A percentile compares a stretch with the other conserved stretches of the same genome.
Conservation (phyloP, 495 filamentous ascomycete species). For the Xylaria cubensis region DNA sequence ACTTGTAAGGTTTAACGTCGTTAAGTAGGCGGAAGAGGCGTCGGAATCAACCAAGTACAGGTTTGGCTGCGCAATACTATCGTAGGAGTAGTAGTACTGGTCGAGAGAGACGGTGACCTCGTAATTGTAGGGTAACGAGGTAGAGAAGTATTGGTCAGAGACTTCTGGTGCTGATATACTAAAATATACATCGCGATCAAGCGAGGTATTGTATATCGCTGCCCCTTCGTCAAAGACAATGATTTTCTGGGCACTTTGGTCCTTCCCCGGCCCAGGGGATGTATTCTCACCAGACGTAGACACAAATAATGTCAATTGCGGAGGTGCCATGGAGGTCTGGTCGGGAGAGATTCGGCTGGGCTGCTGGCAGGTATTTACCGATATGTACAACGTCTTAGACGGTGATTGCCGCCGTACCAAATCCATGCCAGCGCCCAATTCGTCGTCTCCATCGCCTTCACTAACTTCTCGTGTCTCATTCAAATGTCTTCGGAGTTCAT, state of each 20-base stretch:
- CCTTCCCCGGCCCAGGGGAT: slow-evolving; percentile 67
- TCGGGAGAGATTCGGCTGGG: slow-evolving; percentile 58
- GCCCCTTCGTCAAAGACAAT: slow-evolving; percentile 63
- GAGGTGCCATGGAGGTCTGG: slow-evolving; percentile 52
- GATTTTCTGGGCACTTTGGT: slow-evolving; percentile 52
- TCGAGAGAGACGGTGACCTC: slow-evolving; percentile 85
- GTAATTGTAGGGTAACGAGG: slow-evolving; percentile 67
- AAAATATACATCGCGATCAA: slow-evolving; percentile 71
- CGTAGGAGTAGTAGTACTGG: slow-evolving; percentile 68
- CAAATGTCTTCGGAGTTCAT: slow-evolving; percentile 33
- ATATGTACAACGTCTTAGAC: slow-evolving; percentile 69
- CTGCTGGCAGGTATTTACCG: slow-evolving; percentile 80
- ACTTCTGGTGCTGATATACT: slow-evolving; percentile 72
- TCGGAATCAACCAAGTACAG: slow-evolving; percentile 83
- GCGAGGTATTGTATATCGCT: slow-evolving; percentile 59
- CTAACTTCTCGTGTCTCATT: slow-evolving; percentile 30
- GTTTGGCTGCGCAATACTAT: slow-evolving; percentile 51
- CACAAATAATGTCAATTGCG: slow-evolving; percentile 80
- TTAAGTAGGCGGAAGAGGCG: slow-evolving; percentile 72
- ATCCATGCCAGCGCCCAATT: slow-evolving; percentile 23
- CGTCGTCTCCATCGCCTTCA: slow-evolving; percentile 23
- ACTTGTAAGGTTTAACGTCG: slow-evolving; percentile 70
- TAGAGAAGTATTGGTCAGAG: slow-evolving; percentile 56
- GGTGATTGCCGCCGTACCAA: slow-evolving; percentile 38
- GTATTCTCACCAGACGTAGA: slow-evolving; percentile 69